Evolutionary conservation across 2,329 filamentous ascomycete species (phyloP).

Genomic region (Aureobasidium leucospermi): DNA sequence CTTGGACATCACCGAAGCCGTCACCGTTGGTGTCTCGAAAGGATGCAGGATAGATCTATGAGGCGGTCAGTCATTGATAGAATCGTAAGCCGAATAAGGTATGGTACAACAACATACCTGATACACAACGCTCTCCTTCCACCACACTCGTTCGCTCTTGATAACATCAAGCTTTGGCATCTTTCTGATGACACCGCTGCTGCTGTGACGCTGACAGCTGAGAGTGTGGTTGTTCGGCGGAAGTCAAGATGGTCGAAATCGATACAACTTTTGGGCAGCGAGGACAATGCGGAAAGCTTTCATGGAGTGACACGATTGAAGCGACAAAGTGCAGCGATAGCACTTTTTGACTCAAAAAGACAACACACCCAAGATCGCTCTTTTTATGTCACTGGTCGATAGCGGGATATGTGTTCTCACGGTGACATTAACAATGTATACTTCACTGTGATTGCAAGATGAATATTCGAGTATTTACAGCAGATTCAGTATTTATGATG

Average conservation of each 20-base stretch:
- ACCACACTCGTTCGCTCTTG: not conserved
- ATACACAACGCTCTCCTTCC: not conserved
- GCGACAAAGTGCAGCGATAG: too few relatives aligned
- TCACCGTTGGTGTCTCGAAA: constrained; percentile 49
- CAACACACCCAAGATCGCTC: too few relatives aligned
- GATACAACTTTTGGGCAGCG: not conserved
- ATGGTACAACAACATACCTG: not conserved
- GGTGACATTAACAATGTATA: too few relatives aligned
- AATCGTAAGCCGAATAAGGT: not conserved
- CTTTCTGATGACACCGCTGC: not conserved
- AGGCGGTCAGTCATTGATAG: too few relatives aligned
- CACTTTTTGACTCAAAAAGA: too few relatives aligned
- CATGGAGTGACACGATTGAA: not conserved
- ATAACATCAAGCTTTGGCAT: not conserved
- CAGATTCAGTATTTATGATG: too few relatives aligned
- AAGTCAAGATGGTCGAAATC: not conserved
- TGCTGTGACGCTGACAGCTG: too few relatives aligned
- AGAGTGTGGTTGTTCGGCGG: not conserved
- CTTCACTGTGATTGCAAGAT: too few relatives aligned
- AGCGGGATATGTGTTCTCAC: too few relatives aligned
- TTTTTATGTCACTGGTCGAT: too few relatives aligned
- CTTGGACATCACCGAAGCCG: constrained; percentile 55
- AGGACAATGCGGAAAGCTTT: not conserved
- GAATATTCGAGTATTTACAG: too few relatives aligned
- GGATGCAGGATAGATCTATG: constrained; percentile 37